A percentile compares a stretch with the other conserved stretches of the same genome.
Conservation (phyloP, 1,284 basidiomycete genomes). For the Afroboletus lepidellus region DNA sequence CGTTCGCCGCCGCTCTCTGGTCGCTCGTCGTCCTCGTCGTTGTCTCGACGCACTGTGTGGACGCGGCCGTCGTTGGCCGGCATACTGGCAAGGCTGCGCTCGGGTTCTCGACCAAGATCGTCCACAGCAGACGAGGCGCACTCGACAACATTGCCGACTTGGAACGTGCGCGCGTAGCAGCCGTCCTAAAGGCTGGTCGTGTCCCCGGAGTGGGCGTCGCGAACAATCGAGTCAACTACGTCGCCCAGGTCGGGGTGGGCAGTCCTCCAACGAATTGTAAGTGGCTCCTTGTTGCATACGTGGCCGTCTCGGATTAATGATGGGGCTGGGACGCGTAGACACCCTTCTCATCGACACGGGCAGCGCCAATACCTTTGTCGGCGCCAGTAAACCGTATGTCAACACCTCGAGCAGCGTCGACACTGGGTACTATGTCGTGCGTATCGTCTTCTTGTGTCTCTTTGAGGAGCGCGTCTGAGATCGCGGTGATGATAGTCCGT, state of each 20-base stretch:
- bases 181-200: conserved; percentile 3
- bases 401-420: conserved; percentile 41
- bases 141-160: conserved; percentile 5
- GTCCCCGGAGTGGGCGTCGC: not conserved
- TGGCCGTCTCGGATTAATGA: not conserved
- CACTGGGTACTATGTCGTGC: conserved; percentile 29
- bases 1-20: conserved; percentile 2
- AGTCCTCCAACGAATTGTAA: conserved; percentile 43
- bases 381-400: conserved; percentile 35
- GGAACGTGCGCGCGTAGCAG: conserved; percentile 25
- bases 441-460: not conserved
- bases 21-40: conserved; percentile 7
- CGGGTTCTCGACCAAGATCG: conserved; percentile 12
- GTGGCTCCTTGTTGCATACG: conserved; percentile 5
- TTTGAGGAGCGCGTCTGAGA: not conserved
- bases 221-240: conserved; percentile 30
- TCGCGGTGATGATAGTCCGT: conserved; percentile 31
- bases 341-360: conserved; percentile 36
- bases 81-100: conserved; percentile 14
- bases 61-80: conserved; percentile 15
- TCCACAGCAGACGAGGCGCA: not conserved
- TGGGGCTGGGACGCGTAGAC: no score
- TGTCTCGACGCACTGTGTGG: conserved; percentile 8
- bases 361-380: conserved; percentile 40
- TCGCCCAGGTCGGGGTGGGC: conserved; percentile 42